Evolutionary conservation across 768 basidiomycete genomes (phyloP).

Genomic region (Leccinum truebloodii): DNA sequence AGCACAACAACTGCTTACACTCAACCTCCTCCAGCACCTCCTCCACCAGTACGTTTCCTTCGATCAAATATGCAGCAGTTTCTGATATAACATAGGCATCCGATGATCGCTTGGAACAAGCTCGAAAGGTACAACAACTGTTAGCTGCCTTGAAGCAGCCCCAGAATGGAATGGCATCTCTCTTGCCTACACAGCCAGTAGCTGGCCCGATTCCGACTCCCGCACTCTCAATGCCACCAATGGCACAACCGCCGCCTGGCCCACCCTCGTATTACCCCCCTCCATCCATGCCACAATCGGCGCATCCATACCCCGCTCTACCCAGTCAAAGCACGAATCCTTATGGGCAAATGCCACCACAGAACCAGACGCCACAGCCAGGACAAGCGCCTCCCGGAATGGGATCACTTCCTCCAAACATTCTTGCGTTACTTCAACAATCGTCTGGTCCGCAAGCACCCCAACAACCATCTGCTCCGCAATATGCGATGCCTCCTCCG

Average conservation of each 20-base stretch:
- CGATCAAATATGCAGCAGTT: not conserved
- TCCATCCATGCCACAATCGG: slow-evolving; percentile 34
- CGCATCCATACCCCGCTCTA: slow-evolving; percentile 25
- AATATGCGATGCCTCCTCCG: slow-evolving; percentile 42
- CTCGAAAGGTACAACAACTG: slow-evolving; percentile 81
- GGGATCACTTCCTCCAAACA: slow-evolving; percentile 59
- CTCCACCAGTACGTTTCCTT: slow-evolving; percentile 33
- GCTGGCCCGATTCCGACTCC: slow-evolving; percentile 39
- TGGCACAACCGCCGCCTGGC: slow-evolving; percentile 28
- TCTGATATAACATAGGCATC: slow-evolving; percentile 16
- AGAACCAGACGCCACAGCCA: slow-evolving; percentile 32
- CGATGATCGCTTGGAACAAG: slow-evolving; percentile 87
- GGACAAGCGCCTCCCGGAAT: slow-evolving; percentile 37
- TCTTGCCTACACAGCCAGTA: slow-evolving; percentile 28
- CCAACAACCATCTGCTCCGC: slow-evolving; percentile 28
- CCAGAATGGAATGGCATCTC: slow-evolving; percentile 34
- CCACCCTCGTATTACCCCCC: slow-evolving; percentile 47
- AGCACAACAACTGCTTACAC: slow-evolving; percentile 23
- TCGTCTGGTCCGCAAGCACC: slow-evolving; percentile 38
- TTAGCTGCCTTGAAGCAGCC: slow-evolving; percentile 81
- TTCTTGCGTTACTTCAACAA: slow-evolving; percentile 68
- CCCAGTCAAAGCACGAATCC: slow-evolving; percentile 23
- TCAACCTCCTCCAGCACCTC: slow-evolving; percentile 24
- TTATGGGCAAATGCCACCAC: slow-evolving; percentile 33
- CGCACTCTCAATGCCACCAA: slow-evolving; percentile 37